Evolutionary conservation across 2,329 filamentous ascomycete species (phyloP), one percentile per base, ranked within the genome.

Genomic region (Ascochyta rabiei): DNA sequence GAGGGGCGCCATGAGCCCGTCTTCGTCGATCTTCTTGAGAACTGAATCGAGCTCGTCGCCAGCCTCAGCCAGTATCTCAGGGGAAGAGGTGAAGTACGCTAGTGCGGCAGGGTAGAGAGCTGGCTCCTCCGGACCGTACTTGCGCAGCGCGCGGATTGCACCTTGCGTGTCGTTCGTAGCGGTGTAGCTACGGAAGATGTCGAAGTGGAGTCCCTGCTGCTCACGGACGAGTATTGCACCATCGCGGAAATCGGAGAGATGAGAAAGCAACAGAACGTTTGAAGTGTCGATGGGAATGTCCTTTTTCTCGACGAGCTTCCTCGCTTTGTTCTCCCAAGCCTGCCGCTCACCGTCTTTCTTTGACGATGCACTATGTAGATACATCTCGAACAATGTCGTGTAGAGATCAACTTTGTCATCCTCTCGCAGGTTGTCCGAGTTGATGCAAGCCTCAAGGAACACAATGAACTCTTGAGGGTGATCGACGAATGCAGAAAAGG

Each of bases 341-440:
- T 89, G 84, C 60, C 88, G 87, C 59, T 92, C 83, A 30, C 75
- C 71, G 74, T 87, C 87, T 67, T 87, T 90, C 68, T 88, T 88
- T 53, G 88, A 85, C 55, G 87, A 89, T 19, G 93, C 90, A 66
- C 92, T 95, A 74, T 96, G 90, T 8, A 99, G 80, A 70, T 98
- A 99, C 89, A 99, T 98, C 75, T 99, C 96, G 70, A 99, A 98
- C 13, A 99, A 76, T 0, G 96, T 97, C 0, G 93, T 98, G 69
- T 95, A 95, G 15, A 99, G 82, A 73, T 99, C 96, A 1, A 88
- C 84, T 60, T 87, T 89, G 70, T 97, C 90, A 8, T 86, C 83
- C 31, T 89, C 82, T 18, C 86, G 86, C n/a, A 96, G 76, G 19
- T 84, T 82, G 18, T 86, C 81, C 53, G 92, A 88, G 44, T 87